A percentile compares a stretch with the other conserved stretches of the same genome.
Evolutionary conservation across 805 yeast genomes (phyloP).

Genomic region (Metschnikowia anglica): DNA sequence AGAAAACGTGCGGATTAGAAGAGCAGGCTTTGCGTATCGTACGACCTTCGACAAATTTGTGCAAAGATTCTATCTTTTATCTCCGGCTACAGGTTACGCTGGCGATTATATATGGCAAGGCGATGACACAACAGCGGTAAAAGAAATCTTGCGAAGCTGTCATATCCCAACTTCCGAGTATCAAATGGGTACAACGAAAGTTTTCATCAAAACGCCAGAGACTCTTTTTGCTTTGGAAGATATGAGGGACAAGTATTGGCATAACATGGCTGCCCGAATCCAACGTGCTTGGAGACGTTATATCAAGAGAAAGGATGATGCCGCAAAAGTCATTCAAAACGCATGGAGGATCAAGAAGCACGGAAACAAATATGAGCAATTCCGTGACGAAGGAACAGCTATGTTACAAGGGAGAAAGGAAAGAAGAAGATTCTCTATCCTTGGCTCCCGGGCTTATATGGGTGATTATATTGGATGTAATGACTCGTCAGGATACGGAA

Average conservation of each 20-base stretch:
- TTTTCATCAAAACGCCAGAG: conserved; percentile 95
- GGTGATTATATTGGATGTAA: conserved; percentile 94
- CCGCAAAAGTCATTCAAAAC: conserved; percentile 78
- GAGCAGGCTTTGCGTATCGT: conserved; percentile 98
- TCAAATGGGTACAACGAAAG: conserved; percentile 89
- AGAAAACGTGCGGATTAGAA: conserved; percentile 94
- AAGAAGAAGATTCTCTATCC: conserved; percentile 81
- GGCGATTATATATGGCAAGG: conserved; percentile 63
- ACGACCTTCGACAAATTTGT: conserved; percentile 95
- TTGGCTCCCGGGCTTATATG: conserved; percentile 85
- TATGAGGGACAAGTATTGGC: conserved; percentile 97
- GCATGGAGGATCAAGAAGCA: conserved; percentile 79
- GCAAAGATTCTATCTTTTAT: conserved; percentile 85
- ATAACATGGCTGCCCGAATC: conserved; percentile 94
- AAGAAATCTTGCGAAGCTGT: conserved; percentile 49
- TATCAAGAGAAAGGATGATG: conserved; percentile 75
- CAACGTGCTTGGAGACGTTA: conserved; percentile 96
- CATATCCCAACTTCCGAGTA: conserved; percentile 77
- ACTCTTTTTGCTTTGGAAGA: conserved; percentile 93
- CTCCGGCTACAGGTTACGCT: conserved; percentile 91
- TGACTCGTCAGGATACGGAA: conserved; percentile 67
- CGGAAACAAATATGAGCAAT: conserved; percentile 78
- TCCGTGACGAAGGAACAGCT: conserved; percentile 80
- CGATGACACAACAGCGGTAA: conserved; percentile 52
- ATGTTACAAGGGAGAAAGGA: conserved; percentile 75